Evolutionary conservation across 2,329 filamentous ascomycete species (phyloP), one percentile per base, ranked within the genome.

Genomic region (Cryphonectria nitschkei): DNA sequence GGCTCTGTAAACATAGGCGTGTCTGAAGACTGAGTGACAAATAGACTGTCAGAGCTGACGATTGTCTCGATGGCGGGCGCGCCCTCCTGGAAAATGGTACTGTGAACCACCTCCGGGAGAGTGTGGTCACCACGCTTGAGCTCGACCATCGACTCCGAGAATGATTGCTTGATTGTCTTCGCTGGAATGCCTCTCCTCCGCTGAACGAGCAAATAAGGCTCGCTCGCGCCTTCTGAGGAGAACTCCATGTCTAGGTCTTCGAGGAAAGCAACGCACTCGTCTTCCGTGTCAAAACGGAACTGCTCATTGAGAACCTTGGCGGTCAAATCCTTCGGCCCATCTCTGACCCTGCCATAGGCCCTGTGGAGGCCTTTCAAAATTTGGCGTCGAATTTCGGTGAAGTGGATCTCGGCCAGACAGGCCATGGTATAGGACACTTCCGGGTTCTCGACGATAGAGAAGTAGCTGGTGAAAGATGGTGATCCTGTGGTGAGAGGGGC

Each of bases 371-470:
- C 85, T 68, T 84, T 84, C 26, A 92, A 77, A 22, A 90, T 86
- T 16, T 85, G 84, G 68, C 88, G 87, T 56, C 90, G 88, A 43
- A 91, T 81, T 50, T 84, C 82, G 56, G 87, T 86, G 70, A 92
- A 91, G 75, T 90, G 88, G n/a, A 89, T 87, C 75, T 92, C 89
- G 8, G 89, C 89, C 72, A 92, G 87, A 74, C 90, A 92, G 19
- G 89, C 90, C 88, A 92, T 90, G 0, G 88, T 90, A 76, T 92
- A 92, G 0, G 90, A 91, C 2, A 90, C 86, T 22, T 82, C 80
- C 0, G 82, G 81, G 56, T 86, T 83, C 74, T 87, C 83, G 39
- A 92, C 81, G 64, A 92, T 89, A 34, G 85, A 82, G 76, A 92
- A 91, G 77, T 87, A 91, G 26, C 86, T 83, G 34, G 83, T 81